Evolutionary conservation across 495 filamentous ascomycete genomes (phyloP).

Genomic region (Staphylotrichum longicolle): DNA sequence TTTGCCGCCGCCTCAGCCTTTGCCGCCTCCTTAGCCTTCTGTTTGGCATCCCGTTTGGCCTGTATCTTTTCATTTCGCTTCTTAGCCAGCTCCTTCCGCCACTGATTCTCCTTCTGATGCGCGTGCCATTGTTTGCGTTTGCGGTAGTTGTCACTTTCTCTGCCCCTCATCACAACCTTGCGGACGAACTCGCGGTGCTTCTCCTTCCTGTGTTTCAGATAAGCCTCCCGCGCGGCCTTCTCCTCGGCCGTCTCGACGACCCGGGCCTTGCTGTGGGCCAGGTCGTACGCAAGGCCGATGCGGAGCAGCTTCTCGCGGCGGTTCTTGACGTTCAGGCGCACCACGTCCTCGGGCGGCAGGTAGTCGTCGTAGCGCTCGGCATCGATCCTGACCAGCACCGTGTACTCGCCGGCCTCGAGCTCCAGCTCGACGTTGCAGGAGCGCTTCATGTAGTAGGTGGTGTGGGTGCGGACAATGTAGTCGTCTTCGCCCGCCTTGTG

Average conservation of each 20-base stretch:
- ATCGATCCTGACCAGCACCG: conserved; percentile 74
- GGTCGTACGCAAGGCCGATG: conserved; percentile 77
- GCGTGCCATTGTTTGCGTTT: conserved; percentile 14
- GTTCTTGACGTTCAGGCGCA: conserved; percentile 58
- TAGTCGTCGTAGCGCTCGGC: conserved; percentile 55
- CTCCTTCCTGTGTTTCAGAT: conserved; percentile 42
- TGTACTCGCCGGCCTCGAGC: conserved; percentile 78
- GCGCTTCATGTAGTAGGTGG: conserved; percentile 66
- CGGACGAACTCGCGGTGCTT: conserved; percentile 50
- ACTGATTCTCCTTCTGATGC: conserved; percentile 16
- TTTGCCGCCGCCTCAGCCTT: not conserved
- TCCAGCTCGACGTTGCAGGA: conserved; percentile 80
- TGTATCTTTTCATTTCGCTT: conserved; percentile 25
- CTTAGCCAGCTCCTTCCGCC: conserved; percentile 28
- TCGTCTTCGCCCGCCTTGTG: conserved; percentile 78
- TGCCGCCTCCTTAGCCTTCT: conserved; percentile 19
- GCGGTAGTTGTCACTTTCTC: conserved; percentile 22
- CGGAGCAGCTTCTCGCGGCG: conserved; percentile 79
- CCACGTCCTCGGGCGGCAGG: conserved; percentile 63
- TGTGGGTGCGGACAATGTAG: conserved; percentile 79
- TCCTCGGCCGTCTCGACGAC: conserved; percentile 65
- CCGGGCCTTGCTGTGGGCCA: conserved; percentile 77
- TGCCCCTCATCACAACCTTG: conserved; percentile 30
- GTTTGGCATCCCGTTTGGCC: conserved; percentile 31
- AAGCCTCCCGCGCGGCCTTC: conserved; percentile 48